Percentiles rank a stretch among this genome's conserved stretches.
Evolutionary conservation across 2,329 filamentous ascomycete genomes (phyloP).

Genomic region (Periconia sp.): DNA sequence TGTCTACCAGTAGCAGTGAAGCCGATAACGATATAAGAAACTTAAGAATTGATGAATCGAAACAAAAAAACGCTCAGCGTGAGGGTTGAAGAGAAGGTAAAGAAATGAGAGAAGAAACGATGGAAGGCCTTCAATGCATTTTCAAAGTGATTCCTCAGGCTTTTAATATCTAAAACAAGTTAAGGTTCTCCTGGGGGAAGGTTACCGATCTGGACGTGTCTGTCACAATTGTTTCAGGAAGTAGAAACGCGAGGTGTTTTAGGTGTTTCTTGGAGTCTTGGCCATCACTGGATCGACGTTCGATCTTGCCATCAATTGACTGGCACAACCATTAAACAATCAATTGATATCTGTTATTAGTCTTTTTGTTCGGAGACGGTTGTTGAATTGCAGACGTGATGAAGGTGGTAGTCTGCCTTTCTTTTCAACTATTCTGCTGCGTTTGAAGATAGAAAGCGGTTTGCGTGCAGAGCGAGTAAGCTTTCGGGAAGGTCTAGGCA

Average conservation of each 20-base stretch:
- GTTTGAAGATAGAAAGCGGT: not conserved
- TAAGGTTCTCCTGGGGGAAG: not conserved
- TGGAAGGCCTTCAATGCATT: not conserved
- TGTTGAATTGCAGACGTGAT: too few species aligned
- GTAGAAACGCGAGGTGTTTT: slow-evolving; percentile 12
- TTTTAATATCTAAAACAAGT: not conserved
- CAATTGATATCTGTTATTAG: not conserved
- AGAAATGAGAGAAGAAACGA: not conserved
- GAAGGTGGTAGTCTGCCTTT: too few species aligned
- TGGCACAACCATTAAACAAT: too few species aligned
- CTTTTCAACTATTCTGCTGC: not conserved
- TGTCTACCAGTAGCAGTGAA: not conserved
- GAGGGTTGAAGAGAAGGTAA: not conserved
- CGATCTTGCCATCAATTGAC: too few species aligned
- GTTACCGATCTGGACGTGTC: slow-evolving; percentile 7
- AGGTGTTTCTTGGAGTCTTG: slow-evolving; percentile 6
- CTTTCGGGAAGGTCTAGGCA: not conserved
- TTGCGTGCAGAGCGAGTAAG: not conserved
- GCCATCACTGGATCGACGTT: not conserved
- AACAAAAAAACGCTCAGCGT: not conserved
- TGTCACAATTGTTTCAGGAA: slow-evolving; percentile 11
- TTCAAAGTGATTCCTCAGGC: not conserved
- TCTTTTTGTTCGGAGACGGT: not conserved
- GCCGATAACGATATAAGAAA: slow-evolving; percentile 2
- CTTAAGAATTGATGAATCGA: not conserved